Conservation (phyloP, 129 eudicot genomes). For the Silybum marianum region DNA sequence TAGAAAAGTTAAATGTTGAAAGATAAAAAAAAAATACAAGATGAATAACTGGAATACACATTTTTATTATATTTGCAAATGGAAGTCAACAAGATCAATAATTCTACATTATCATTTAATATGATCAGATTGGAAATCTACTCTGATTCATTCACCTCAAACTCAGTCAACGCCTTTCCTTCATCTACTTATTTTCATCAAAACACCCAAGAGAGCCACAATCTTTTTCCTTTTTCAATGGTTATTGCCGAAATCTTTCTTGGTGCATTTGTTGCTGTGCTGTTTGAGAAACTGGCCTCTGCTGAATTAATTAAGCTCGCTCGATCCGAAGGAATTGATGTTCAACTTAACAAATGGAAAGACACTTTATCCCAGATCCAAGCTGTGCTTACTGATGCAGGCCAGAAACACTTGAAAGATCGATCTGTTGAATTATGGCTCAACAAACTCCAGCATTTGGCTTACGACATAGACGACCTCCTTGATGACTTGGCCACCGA, state of each 20-base stretch:
- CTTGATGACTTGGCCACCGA: not conserved
- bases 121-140: not conserved
- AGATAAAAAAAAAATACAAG: not conserved
- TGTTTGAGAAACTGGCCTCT: not conserved
- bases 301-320: constrained; percentile 16
- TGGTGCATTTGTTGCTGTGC: not conserved
- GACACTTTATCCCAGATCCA: constrained; percentile 13
- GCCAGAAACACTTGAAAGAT: constrained; percentile 36
- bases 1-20: not conserved
- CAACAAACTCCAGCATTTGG: constrained; percentile 16
- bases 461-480: not conserved
- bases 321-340: constrained; percentile 19
- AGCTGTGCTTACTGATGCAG: not conserved
- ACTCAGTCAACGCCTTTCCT: not conserved
- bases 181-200: not conserved
- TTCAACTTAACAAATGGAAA: constrained; percentile 14
- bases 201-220: not conserved
- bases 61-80: not conserved
- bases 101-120: not conserved
- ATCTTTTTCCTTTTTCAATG: not conserved
- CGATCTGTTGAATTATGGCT: constrained; percentile 36
- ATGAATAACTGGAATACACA: not conserved
- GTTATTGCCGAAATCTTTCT: not conserved
- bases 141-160: not conserved
- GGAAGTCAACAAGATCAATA: not conserved